phyloP scores from a whole-genome alignment of 768 basidiomycete species.

The Cystobasidiopsis lactophilus region DNA sequence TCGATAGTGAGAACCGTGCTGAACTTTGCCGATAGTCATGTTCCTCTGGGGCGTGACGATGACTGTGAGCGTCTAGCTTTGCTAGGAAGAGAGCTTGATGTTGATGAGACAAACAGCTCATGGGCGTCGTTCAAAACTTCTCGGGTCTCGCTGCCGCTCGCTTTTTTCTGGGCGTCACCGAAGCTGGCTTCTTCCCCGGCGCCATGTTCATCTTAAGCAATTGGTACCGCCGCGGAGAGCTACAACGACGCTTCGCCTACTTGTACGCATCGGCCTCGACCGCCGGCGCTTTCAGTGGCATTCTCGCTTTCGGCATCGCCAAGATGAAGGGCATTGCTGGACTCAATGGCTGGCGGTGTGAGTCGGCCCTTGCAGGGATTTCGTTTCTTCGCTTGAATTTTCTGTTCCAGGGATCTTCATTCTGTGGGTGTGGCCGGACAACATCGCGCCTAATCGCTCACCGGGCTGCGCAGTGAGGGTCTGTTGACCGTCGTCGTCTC shows the following conservation, averaged over 20 bases:
- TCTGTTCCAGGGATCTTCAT: too few species aligned
- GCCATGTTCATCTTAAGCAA: constrained; percentile 10
- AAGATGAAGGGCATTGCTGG: constrained; percentile 4
- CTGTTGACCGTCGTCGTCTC: constrained; percentile 1
- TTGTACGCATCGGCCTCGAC: constrained; percentile 3
- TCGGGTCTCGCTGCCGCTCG: constrained; percentile 1
- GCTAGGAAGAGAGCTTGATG: neutral
- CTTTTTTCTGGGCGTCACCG: constrained; percentile 4
- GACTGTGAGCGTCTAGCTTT: neutral
- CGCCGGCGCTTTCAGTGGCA: constrained; percentile 5
- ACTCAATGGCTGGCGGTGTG: constrained; percentile 3
- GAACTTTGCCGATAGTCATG: too few species aligned
- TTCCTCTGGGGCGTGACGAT: constrained; percentile 3
- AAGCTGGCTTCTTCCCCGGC: constrained; percentile 3
- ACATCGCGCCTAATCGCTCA: neutral
- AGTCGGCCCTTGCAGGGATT: too few species aligned
- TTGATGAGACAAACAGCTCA: neutral
- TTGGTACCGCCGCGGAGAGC: constrained; percentile 4
- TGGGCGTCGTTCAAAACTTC: constrained; percentile 5
- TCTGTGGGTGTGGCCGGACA: neutral
- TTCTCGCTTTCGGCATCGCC: constrained; percentile 3
- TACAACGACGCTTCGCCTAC: constrained; percentile 2
- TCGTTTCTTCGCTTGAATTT: too few species aligned
- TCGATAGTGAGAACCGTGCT: too few species aligned
- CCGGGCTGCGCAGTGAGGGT: constrained; percentile 1